Evolutionary conservation across 169 alveolate genomes (phyloP), one percentile per base, ranked within the genome.

Genomic region (Eimeria maxima): DNA sequence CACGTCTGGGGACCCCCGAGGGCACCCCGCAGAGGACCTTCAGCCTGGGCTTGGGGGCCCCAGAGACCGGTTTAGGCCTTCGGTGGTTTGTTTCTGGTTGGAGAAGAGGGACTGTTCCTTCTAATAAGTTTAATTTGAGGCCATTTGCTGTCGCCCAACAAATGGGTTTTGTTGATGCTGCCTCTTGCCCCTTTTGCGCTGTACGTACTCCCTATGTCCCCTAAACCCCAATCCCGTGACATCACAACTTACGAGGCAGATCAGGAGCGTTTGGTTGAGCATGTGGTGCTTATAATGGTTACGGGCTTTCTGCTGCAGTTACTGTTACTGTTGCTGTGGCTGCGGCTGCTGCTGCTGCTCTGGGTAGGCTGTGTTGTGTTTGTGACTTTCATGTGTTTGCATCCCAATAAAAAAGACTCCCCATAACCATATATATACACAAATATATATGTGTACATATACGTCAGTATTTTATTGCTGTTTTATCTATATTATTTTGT

Each of bases 11-110:
- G 76, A 29, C 76, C 76, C 76, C 76, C n/a, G 33, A 65, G 42
- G 42, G n/a, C 11, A 5, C 57, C 57, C 57, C 57, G 5, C 5
- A 11, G 5, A 11, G 57, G 57, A 11, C 18, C 18, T 50, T 50
- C 11, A 50, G 57, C 11, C 5, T 50, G 57, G 57, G 57, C 11
- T 50, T 50, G 57, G 11, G 11, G 78, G 42, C 84, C 42, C 84
- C 84, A 10, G 84, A 73, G 50, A 18, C 24, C 55, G 84, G 84
- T 38, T 44, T 73, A 18, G 84, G 84, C 8, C 18, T 73, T 10
- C 84, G 84, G 50, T 73, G 84, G 84, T 29, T 73, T 44, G 47
- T 73, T 7, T 73, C 44, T 73, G 84, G 84, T 20, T 73, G 84
- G 84, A 22, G 47, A 10, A 22, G 84, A 1, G 84, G 84, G n/a